Base-by-base conservation (phyloP, 306 rosid genomes). In the Boehmeria nivea region DNA sequence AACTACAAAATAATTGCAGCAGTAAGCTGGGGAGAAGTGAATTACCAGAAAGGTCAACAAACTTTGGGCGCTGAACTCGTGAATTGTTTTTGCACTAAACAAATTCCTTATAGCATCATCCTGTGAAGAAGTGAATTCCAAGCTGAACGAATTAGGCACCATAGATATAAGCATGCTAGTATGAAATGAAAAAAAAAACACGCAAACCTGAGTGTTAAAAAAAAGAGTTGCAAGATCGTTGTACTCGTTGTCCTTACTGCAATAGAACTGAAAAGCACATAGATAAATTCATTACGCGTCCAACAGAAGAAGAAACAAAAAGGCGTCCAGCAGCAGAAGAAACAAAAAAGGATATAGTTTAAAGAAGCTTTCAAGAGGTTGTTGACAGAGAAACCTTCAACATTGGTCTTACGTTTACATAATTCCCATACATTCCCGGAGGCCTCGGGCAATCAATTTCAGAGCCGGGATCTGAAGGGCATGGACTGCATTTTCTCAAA, bases 101-200 rank as follows among this genome's bases (percentile, higher is more conserved):
- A 91, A 78, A 74, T 91, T 91, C 81, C 98, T 87, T 66, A 91
- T 91, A 47, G 98, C 98, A 60, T 91, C 98, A 76, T 91, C 98
- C 95, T 91, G 91, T 55, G 59, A 67, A 49, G 56, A 45, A 61
- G 38, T 51, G 18, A 59, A 68, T 46, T 6, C 39, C 22, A 47
- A 19, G 23, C 18, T 13, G n/a, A 59, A 54, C 24, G 54, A 21
- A 61, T 11, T 0, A 8, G 43, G 37, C 22, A 50, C 34, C 25
- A 13, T n/a, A 28, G 14, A 38, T 31, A 31, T 10, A 31, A 31
- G 17, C 2, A 16, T 21, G 17, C 54, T 47, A 31, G 39, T 36
- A 33, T 38, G 34, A 75, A 34, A 27, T 31, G 1, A 60, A 21
- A 72, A 52, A 18, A 59, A 49, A 16, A 54, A 36, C 49, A 53